Base-by-base conservation (phyloP, 1,284 basidiomycete species). In the Cryptococcus wingfieldii region DNA sequence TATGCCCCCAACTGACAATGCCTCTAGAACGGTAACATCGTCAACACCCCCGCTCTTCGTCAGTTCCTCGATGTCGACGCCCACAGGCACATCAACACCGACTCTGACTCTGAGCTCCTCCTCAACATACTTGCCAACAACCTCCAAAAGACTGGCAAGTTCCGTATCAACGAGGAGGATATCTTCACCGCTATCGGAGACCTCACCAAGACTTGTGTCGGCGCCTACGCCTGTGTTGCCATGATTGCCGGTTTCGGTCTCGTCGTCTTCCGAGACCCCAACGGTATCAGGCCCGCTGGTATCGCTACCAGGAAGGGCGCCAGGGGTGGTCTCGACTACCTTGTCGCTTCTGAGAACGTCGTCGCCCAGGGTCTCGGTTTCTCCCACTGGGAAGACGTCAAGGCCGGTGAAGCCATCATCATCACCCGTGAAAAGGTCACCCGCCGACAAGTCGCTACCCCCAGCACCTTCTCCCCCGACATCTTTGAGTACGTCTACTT, bases 401-500 rank as follows among this genome's bases (percentile, higher is more conserved):
- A 85, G 63, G 91, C 94, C 51, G 91, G 91, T 46, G 91, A 98
- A 78, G 94, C 95, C 16, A 81, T 98, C 58, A 98, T 98, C 75
- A 92, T 97, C 71, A 98, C 94, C 13, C 85, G 90, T 48, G 82
- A 80, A 52, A 81, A 82, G 47, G 82, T 94, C 51, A 83, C 84
- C 8, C 83, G 89, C 49, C 84, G 90, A 25, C 83, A 88, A 69
- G 86, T 91, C 44, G 83, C 82, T 10, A 79, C 82, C 27, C 81
- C 86, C 2, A 83, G 84, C 13, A 83, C 82, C 1, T 95, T 95
- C 72, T 88, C 93, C 1, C 96, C 96, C n/a, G 96, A 98, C 79
- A 97, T 98, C 67, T 99, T 98, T 73, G 96, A 99, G 82, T 97
- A 86, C 70, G 95, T 99, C 62, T 99, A 99, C 80, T 94, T 99